Percentiles rank a stretch among this genome's conserved stretches.
phyloP scores from a whole-genome alignment of 192 early-diverging fungal species.

The Oehlia diaphana region DNA sequence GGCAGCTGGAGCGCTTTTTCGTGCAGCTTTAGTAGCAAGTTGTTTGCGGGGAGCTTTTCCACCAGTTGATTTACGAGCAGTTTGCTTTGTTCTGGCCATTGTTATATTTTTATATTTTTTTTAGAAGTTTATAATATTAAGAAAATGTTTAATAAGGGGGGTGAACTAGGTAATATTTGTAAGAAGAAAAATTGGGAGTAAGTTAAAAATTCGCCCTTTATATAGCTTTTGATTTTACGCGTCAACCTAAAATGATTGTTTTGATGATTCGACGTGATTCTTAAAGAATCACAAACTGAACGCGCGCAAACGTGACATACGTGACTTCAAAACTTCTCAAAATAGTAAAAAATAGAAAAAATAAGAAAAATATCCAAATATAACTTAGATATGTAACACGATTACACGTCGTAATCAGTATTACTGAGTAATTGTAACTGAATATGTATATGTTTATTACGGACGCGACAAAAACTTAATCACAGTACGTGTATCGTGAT shows the following conservation, averaged over 20 bases:
- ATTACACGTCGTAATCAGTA: too few species aligned
- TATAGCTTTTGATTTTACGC: not conserved
- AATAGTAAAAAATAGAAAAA: too few species aligned
- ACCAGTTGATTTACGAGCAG: conserved; percentile 98
- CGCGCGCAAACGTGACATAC: too few species aligned
- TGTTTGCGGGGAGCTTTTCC: conserved; percentile 99
- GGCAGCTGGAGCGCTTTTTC: conserved; percentile 91
- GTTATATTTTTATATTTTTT: conserved; percentile 10
- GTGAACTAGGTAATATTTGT: not conserved
- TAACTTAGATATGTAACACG: too few species aligned
- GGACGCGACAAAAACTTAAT: too few species aligned
- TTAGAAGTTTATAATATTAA: not conserved
- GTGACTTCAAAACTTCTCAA: too few species aligned
- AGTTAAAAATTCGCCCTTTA: not conserved
- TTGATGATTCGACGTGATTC: not conserved
- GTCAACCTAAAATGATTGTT: not conserved
- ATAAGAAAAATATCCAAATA: too few species aligned
- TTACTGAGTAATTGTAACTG: too few species aligned
- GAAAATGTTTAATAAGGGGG: not conserved
- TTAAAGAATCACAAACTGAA: too few species aligned
- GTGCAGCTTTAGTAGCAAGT: conserved; percentile 92
- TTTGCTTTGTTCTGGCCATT: conserved; percentile 81
- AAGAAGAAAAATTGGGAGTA: not conserved
- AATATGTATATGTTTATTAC: too few species aligned
- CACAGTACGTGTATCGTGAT: too few species aligned